Base-by-base conservation (phyloP, 1,284 basidiomycete species). In the Moesziomyces antarcticus region DNA sequence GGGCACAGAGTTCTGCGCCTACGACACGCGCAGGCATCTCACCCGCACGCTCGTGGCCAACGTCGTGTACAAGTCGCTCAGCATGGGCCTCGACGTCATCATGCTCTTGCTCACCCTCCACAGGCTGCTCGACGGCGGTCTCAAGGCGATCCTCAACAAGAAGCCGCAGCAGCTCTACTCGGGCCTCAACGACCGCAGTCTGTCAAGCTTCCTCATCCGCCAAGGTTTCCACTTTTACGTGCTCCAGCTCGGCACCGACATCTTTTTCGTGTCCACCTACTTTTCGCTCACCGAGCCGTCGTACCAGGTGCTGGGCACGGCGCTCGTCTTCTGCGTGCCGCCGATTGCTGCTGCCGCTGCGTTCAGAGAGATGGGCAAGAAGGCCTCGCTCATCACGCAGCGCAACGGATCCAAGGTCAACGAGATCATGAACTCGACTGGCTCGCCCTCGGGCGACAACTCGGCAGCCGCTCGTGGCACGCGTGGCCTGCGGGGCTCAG, bases 141-240 rank as follows among this genome's bases (percentile, higher is more conserved):
- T 75, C 18, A 35, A 41, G 11, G 55, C 62, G 0, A 21, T 74
- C 20, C 56, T 54, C 20, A 42, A n/a, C 21, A 63, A 58, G 35
- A 56, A 56, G 18, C 53, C 57, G 5, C 40, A 53, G 14, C 44
- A 61, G 30, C 55, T 72, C 13, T 51, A 54, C 42, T 50, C 60
- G 2, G 48, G 49, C 18, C 5, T 58, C 21, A 35, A 42, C 35
- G 51, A 60, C 33, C 41, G 44, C 0, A 61, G 53, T 24, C 45
- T 75, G 8, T 67, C 73, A 2, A 49, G 50, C 50, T 68, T 68
- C 54, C 43, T 75, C 5, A 42, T 72, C 25, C 63, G 68, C 11
- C 73, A 75, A 56, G 64, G 73, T 11, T 55, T 70, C 45, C 66
- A 64, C 24, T 73, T 73, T 47, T 77, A 66, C 53, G 50, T 52